Percentiles rank a stretch among this genome's conserved stretches.
These are phyloP conservation scores for Puccinia horiana DNA, from an alignment of 1,284 basidiomycete genomes.

Conservation along the genomic window DNA sequence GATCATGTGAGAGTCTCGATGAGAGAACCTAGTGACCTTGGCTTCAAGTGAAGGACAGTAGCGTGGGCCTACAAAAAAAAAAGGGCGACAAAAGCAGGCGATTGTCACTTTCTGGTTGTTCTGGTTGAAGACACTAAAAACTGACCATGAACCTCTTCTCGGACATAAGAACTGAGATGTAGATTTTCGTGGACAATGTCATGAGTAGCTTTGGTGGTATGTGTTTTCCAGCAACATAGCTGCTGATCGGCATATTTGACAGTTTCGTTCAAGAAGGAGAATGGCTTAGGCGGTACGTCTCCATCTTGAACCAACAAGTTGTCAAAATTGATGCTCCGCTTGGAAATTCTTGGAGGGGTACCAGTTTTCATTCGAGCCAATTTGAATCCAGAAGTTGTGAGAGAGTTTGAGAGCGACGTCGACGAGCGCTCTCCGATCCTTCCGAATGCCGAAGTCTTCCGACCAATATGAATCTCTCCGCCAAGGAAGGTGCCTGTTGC, in stretches of 20 bases:
- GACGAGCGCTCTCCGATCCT: conserved; percentile 74
- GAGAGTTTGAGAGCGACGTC: conserved; percentile 68
- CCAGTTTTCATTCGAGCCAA: conserved; percentile 84
- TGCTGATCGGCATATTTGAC: conserved; percentile 68
- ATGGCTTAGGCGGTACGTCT: conserved; percentile 49
- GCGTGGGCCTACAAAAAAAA: conserved; percentile 68
- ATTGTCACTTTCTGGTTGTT: neutral
- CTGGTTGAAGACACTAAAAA: neutral
- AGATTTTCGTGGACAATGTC: conserved; percentile 71
- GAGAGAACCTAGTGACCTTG: conserved; percentile 75
- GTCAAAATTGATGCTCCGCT: conserved; percentile 70
- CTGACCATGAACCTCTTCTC: conserved; percentile 77
- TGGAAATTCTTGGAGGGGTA: conserved; percentile 77
- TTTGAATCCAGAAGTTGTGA: conserved; percentile 73
- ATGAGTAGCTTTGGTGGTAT: conserved; percentile 73
- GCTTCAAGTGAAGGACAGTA: conserved; percentile 88
- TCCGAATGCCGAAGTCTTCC: conserved; percentile 78
- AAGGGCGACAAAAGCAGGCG: neutral
- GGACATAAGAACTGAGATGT: conserved; percentile 76
- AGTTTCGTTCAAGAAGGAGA: conserved; percentile 52
- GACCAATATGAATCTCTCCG: conserved; percentile 82
- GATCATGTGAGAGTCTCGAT: conserved; percentile 72
- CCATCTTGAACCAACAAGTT: conserved; percentile 66
- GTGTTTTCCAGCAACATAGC: conserved; percentile 72
- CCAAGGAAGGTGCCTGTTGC: conserved; percentile 88